Evolutionary conservation across 2,329 filamentous ascomycete genomes (phyloP).

Genomic region (Pseudogymnoascus destructans): DNA sequence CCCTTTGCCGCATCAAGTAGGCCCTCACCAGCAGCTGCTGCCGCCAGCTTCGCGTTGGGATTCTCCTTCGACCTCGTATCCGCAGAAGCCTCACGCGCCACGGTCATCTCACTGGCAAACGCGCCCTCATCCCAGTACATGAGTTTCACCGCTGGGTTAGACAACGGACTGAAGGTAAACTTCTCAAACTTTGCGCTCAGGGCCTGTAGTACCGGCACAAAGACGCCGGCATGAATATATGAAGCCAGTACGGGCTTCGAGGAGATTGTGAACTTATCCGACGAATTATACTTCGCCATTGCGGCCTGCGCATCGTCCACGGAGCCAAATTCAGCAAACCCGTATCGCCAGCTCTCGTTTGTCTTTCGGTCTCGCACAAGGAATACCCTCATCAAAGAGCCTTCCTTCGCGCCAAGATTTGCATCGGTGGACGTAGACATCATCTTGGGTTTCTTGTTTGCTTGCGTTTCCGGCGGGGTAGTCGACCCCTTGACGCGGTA

Average conservation of each 20-base stretch:
- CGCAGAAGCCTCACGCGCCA: conserved; percentile 36
- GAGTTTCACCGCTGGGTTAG: conserved; percentile 53
- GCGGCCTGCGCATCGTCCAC: conserved; percentile 65
- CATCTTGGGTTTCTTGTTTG: conserved; percentile 33
- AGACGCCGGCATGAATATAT: conserved; percentile 75
- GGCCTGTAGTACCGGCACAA: conserved; percentile 57
- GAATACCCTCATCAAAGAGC: conserved; percentile 64
- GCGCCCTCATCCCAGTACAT: conserved; percentile 66
- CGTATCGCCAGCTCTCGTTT: conserved; percentile 65
- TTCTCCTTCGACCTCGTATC: conserved; percentile 20
- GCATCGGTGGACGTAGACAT: conserved; percentile 40
- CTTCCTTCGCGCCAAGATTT: conserved; percentile 49
- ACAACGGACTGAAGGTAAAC: conserved; percentile 57
- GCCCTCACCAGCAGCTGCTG: conserved; percentile 27
- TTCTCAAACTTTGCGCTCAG: conserved; percentile 40
- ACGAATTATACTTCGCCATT: conserved; percentile 55
- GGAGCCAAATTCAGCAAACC: conserved; percentile 71
- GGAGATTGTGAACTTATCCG: conserved; percentile 65
- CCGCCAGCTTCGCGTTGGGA: conserved; percentile 29
- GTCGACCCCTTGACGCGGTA: conserved; percentile 41
- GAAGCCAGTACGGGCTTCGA: conserved; percentile 57
- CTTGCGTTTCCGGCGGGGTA: conserved; percentile 28
- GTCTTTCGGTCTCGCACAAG: conserved; percentile 60
- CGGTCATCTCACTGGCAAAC: conserved; percentile 52
- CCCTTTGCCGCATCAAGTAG: conserved; percentile 26